Evolutionary conservation across 495 filamentous ascomycete genomes (phyloP), one percentile per base, ranked within the genome.

Genomic region (Bryoglossum gracile): DNA sequence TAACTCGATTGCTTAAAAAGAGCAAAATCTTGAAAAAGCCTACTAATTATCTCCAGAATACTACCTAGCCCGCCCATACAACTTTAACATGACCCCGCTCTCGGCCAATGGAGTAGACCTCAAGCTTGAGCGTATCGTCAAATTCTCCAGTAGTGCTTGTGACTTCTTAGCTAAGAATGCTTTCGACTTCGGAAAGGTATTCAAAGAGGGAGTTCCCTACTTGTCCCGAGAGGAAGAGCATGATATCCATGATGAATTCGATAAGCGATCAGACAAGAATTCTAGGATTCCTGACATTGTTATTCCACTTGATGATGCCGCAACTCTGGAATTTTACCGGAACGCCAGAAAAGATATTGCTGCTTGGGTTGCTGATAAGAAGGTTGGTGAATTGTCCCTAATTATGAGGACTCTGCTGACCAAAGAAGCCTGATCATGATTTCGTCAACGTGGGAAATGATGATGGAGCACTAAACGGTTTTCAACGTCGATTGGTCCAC

Each of bases 21-120:
- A n/a, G n/a, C n/a, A n/a, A n/a, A n/a, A n/a, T n/a, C n/a, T n/a
- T n/a, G n/a, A n/a, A n/a, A n/a, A n/a, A n/a, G n/a, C n/a, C 41
- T 36, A 5, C 32, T 22, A 23, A 11, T 47, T 18, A 36, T 25
- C 19, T 41, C 17, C 43, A 78, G 77, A 65, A 1, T 68, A 61
- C 14, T 89, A 88, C 55, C 60, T 72, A 32, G 65, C 80, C 13
- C 76, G 73, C 6, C 81, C 86, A 3, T 91, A 81, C 69, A 89
- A 86, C 62, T 71, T 87, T 57, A 66, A 73, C 44, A 53, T 91
- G 22, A 82, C 66, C 40, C 83, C 86, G 3, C 23, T 72, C 6
- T 51, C 71, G 19, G 53, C 50, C 17, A 46, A 28, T 10, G 50
- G 43, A 13, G 23, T 26, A 4, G 58, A 65, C 36, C 51, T 61